phyloP scores from a whole-genome alignment of 2,329 filamentous ascomycete genomes.

The Penicillium sp. region DNA sequence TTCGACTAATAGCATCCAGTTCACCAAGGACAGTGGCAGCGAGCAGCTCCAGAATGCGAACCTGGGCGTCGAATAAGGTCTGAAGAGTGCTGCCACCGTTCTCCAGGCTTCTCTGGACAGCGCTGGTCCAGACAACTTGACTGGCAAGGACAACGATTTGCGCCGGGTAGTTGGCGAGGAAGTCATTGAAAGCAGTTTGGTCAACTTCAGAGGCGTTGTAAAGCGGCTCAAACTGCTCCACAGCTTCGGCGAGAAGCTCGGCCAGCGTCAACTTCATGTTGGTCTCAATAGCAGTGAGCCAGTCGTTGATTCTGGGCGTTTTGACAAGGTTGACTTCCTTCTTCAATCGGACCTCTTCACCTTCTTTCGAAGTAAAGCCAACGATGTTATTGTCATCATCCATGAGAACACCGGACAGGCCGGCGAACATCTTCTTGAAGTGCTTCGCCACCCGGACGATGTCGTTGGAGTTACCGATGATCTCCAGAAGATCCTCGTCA shows the following conservation, averaged over 20 bases:
- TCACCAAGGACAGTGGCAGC: conserved; percentile 85
- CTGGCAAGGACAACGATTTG: conserved; percentile 93
- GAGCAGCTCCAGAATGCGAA: conserved; percentile 73
- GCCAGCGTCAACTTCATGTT: conserved; percentile 96
- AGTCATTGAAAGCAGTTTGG: conserved; percentile 61
- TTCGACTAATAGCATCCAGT: conserved; percentile 73
- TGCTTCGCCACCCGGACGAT: conserved; percentile 93
- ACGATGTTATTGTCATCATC: conserved; percentile 83
- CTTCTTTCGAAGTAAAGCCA: conserved; percentile 91
- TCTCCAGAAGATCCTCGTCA: conserved; percentile 93
- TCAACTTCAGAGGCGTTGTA: conserved; percentile 66
- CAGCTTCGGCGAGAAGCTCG: conserved; percentile 76
- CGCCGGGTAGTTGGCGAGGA: conserved; percentile 74
- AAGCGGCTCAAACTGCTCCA: conserved; percentile 70
- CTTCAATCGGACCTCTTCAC: conserved; percentile 76
- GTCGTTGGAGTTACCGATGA: conserved; percentile 98
- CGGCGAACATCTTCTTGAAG: conserved; percentile 99
- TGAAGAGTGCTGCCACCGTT: conserved; percentile 62
- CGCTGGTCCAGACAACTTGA: conserved; percentile 85
- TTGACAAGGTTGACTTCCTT: conserved; percentile 86
- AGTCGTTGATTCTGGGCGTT: conserved; percentile 95
- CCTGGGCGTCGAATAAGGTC: conserved; percentile 67
- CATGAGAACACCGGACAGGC: conserved; percentile 79
- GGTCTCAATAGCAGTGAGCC: conserved; percentile 82
- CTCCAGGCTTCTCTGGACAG: conserved; percentile 67